These are phyloP conservation scores for Suillus discolor DNA, from an alignment of 768 basidiomycete species.

Conservation along the genomic window DNA sequence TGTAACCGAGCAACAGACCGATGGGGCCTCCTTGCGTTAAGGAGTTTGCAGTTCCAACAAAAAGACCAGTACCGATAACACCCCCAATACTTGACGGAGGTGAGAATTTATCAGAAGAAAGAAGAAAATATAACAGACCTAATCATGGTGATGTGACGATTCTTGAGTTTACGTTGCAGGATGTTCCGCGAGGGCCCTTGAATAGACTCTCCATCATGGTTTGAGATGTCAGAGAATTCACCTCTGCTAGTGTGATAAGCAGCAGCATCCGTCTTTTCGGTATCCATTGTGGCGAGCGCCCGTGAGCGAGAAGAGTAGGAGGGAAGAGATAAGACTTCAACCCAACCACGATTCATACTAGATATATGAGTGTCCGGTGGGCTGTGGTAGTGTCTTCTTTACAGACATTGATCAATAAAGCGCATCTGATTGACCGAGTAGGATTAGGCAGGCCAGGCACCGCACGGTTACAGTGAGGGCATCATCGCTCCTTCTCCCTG, in stretches of 20 bases:
- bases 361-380: background rate
- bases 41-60: conserved; percentile 64
- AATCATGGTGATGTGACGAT: conserved; percentile 83
- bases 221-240: conserved; percentile 17
- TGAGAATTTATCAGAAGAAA: background rate
- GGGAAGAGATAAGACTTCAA: background rate
- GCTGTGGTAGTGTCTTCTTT: too few species aligned
- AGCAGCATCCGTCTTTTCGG: conserved; percentile 24
- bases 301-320: background rate
- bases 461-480: background rate
- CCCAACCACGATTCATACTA: background rate
- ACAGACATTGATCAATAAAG: too few species aligned
- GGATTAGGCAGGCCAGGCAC: background rate
- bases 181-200: background rate
- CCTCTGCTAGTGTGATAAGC: conserved; percentile 1
- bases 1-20: conserved; percentile 75
- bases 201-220: conserved; percentile 22
- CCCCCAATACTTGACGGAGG: conserved; percentile 53
- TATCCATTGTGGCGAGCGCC: conserved; percentile 10
- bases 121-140: conserved; percentile 42
- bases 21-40: conserved; percentile 65
- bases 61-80: conserved; percentile 61
- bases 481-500: background rate
- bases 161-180: conserved; percentile 67
- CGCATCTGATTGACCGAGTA: background rate